phyloP scores from a whole-genome alignment of 257 asterid genomes.

The Forsythia suspensa region DNA sequence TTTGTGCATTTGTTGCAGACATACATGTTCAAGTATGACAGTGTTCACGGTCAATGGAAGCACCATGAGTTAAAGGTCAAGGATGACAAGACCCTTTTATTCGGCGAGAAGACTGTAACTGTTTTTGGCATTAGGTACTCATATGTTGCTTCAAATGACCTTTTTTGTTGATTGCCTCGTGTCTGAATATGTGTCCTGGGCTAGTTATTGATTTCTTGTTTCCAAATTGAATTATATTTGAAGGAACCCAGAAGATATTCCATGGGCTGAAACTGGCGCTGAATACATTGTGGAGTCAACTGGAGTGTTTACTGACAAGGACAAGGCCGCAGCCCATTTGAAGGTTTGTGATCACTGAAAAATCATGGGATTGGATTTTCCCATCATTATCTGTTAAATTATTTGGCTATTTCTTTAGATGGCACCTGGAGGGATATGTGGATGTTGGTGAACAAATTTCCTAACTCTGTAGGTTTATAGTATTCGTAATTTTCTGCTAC shows the following conservation, averaged over 20 bases:
- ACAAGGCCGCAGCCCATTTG: conserved; percentile 54
- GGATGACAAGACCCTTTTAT: conserved; percentile 63
- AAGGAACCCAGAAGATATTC: conserved; percentile 53
- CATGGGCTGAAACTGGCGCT: conserved; percentile 53
- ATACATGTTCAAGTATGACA: conserved; percentile 62
- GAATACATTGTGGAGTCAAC: conserved; percentile 52
- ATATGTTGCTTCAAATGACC: neutral
- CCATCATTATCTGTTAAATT: neutral
- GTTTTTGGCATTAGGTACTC: conserved; percentile 49
- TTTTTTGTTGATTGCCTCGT: neutral
- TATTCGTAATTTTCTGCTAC: neutral
- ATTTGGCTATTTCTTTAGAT: neutral
- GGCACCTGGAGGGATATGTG: neutral
- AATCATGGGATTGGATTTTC: neutral
- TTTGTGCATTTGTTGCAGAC: conserved; percentile 35
- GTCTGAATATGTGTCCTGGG: neutral
- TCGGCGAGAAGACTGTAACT: conserved; percentile 49
- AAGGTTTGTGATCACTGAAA: conserved; percentile 29
- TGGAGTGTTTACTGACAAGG: conserved; percentile 57
- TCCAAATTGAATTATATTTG: neutral
- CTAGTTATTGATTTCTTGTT: neutral
- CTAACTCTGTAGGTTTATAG: neutral
- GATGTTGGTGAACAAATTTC: neutral
- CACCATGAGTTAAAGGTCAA: conserved; percentile 55
- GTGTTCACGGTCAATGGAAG: conserved; percentile 67